phyloP scores from a whole-genome alignment of 2,329 filamentous ascomycete species.

The Colletotrichum brevisporum region DNA sequence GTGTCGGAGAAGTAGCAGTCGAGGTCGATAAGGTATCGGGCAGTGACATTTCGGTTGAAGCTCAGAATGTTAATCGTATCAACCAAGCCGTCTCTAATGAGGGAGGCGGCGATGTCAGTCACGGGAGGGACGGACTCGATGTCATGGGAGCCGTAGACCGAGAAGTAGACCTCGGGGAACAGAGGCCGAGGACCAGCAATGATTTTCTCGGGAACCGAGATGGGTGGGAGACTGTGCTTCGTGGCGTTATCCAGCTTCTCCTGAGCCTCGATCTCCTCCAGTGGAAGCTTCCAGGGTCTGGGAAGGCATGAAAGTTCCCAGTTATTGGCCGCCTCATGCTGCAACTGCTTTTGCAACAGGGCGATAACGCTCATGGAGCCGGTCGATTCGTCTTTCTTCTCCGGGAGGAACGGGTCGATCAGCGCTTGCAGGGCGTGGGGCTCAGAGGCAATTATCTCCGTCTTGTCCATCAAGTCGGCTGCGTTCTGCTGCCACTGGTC shows the following conservation, averaged over 20 bases:
- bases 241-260: constrained; percentile 71
- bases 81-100: constrained; percentile 87
- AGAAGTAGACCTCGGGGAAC: constrained; percentile 95
- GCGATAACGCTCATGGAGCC: constrained; percentile 80
- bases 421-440: constrained; percentile 87
- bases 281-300: constrained; percentile 76
- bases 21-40: constrained; percentile 91
- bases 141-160: constrained; percentile 90
- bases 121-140: constrained; percentile 88
- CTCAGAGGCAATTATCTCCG: constrained; percentile 92
- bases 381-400: constrained; percentile 74
- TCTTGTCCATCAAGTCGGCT: constrained; percentile 88
- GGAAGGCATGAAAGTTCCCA: constrained; percentile 82
- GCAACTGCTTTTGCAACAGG: constrained; percentile 88
- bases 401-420: constrained; percentile 85
- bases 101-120: constrained; percentile 81
- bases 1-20: constrained; percentile 93
- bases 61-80: constrained; percentile 96
- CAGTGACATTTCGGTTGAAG: constrained; percentile 90
- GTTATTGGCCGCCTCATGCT: constrained; percentile 78
- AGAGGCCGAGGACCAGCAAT: constrained; percentile 80
- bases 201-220: constrained; percentile 82
- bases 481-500: constrained; percentile 80
- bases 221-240: constrained; percentile 84
- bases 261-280: constrained; percentile 72